These are phyloP conservation scores for Penicillium sp. DNA, from an alignment of 2,329 filamentous ascomycete genomes.

Conservation along the genomic window DNA sequence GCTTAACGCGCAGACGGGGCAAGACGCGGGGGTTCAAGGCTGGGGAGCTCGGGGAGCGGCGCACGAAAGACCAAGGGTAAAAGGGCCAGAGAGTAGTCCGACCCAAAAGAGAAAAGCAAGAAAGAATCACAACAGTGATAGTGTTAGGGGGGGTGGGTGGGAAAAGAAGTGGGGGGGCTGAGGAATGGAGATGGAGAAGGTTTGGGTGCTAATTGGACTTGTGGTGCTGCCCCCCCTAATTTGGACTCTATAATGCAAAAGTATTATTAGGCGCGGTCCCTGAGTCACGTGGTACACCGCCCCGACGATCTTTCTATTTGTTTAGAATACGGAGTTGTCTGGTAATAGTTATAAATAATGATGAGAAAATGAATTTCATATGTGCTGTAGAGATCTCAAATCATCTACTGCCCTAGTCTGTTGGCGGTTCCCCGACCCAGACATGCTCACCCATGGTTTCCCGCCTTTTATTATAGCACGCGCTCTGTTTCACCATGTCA, in stretches of 20 bases:
- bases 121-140: not conserved
- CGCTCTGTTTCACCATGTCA: not conserved
- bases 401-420: not conserved
- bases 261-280: not conserved
- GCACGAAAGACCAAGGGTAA: not conserved
- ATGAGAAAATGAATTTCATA: too few species aligned
- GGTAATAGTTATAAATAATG: not conserved
- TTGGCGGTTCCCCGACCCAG: not conserved
- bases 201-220: constrained; percentile 4
- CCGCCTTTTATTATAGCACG: not conserved
- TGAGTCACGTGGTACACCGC: constrained; percentile 3
- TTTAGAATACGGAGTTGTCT: not conserved
- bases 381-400: too few species aligned
- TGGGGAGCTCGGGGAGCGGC: not conserved
- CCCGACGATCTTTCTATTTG: not conserved
- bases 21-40: not conserved
- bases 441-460: not conserved
- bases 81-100: not conserved
- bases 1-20: not conserved
- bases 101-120: not conserved
- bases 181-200: constrained; percentile 4
- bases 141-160: not conserved
- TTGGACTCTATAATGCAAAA: not conserved
- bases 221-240: not conserved
- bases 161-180: constrained; percentile 5